phyloP scores from a whole-genome alignment of 768 basidiomycete genomes.

The Boletus tomentosulus region DNA sequence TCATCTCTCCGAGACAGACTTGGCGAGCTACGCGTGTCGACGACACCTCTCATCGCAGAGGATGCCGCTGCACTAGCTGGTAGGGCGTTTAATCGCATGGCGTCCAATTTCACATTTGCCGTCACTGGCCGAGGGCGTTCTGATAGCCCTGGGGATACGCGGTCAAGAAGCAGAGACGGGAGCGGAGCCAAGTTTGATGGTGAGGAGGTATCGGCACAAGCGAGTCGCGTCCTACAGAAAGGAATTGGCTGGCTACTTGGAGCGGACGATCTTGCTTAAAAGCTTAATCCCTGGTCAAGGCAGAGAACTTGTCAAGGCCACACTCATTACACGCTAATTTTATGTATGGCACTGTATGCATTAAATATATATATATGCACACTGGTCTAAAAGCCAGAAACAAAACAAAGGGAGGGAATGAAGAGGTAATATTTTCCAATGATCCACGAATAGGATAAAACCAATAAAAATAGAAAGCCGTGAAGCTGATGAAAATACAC shows the following conservation, averaged over 20 bases:
- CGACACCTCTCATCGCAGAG: conserved; percentile 65
- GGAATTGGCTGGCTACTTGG: conserved; percentile 98
- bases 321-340: background rate
- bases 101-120: conserved; percentile 71
- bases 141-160: conserved; percentile 13
- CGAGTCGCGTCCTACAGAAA: conserved; percentile 74
- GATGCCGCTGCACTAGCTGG: conserved; percentile 79
- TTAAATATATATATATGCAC: conserved; percentile 19
- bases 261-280: conserved; percentile 57
- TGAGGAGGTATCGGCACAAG: conserved; percentile 69
- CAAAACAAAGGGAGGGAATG: conserved; percentile 21
- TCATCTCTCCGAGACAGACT: conserved; percentile 59
- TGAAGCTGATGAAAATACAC: conserved; percentile 6
- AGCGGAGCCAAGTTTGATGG: conserved; percentile 41
- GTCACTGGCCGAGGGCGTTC: conserved; percentile 40
- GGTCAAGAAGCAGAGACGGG: conserved; percentile 38
- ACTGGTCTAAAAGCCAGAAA: conserved; percentile 21
- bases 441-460: conserved; percentile 29
- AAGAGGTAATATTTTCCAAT: conserved; percentile 15
- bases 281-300: background rate
- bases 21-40: conserved; percentile 63
- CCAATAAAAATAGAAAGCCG: conserved; percentile 22
- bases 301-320: background rate
- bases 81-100: conserved; percentile 72
- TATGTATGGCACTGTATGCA: conserved; percentile 17